Evolutionary conservation across 805 yeast species (phyloP).

Genomic region (Torulaspora indica): DNA sequence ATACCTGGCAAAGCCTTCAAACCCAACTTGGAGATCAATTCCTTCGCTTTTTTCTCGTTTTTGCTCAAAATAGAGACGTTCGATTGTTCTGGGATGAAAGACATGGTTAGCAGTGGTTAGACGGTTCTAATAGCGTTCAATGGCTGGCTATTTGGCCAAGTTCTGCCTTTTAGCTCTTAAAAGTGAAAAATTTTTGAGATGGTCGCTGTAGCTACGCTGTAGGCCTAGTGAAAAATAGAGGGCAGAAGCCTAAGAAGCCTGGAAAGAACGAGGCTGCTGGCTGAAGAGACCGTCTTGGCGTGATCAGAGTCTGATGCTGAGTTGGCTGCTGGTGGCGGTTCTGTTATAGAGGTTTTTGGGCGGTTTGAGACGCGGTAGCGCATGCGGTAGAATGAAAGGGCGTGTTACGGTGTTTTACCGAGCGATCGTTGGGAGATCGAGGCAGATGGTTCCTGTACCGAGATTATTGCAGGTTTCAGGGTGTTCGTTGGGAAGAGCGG

Average conservation of each 20-base stretch:
- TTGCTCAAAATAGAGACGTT: slow-evolving; percentile 64
- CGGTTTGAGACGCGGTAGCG: background rate
- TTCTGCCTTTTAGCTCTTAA: background rate
- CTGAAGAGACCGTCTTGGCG: background rate
- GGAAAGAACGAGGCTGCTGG: no score
- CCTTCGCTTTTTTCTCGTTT: slow-evolving; percentile 95
- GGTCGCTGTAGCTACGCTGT: background rate
- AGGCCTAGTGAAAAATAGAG: background rate
- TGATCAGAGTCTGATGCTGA: background rate
- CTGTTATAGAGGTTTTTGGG: background rate
- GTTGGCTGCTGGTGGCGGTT: background rate
- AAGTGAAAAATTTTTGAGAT: slow-evolving; percentile 8
- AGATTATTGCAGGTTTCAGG: no score
- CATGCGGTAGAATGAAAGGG: slow-evolving; percentile 2
- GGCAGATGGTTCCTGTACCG: no score
- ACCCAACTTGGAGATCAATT: slow-evolving; percentile 78
- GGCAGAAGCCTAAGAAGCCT: no score
- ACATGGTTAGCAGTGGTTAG: slow-evolving; percentile 17
- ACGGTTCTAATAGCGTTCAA: background rate
- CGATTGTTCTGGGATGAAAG: slow-evolving; percentile 31
- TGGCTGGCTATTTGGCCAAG: background rate
- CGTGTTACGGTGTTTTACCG: slow-evolving; percentile 3
- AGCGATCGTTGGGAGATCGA: background rate
- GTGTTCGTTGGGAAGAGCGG: background rate
- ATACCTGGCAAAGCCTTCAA: slow-evolving; percentile 89